Percentiles rank a stretch among this genome's conserved stretches.
These are phyloP conservation scores for Avicennia marina DNA, from an alignment of 257 asterid genomes.

Conservation along the genomic window DNA sequence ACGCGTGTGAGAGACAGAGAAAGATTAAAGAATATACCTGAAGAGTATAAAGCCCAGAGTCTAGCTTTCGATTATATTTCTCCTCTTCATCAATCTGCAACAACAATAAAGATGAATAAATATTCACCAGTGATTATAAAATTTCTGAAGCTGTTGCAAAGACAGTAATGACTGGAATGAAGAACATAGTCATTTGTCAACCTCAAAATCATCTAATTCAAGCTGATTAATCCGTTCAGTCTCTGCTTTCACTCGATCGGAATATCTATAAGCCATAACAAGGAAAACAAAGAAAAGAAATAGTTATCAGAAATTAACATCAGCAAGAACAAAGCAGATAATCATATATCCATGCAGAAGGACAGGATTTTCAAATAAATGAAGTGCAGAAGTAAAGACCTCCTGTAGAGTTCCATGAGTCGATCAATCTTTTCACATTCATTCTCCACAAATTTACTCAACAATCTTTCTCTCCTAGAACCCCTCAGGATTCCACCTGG, in stretches of 20 bases:
- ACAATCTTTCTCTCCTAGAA: constrained; percentile 88
- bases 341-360: background rate
- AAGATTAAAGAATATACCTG: constrained; percentile 44
- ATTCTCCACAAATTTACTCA: constrained; percentile 91
- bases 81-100: constrained; percentile 92
- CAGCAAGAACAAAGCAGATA: too few relatives aligned
- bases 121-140: background rate
- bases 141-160: background rate
- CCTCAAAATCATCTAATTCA: constrained; percentile 89
- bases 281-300: background rate
- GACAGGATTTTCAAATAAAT: background rate
- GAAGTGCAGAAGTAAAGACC: constrained; percentile 38
- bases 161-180: constrained; percentile 6
- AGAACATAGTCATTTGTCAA: constrained; percentile 16
- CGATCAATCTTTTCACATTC: constrained; percentile 96
- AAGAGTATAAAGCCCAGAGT: constrained; percentile 85
- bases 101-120: constrained; percentile 8
- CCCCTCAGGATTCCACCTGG: constrained; percentile 95
- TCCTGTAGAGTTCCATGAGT: constrained; percentile 92
- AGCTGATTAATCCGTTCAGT: constrained; percentile 54
- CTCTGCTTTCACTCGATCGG: constrained; percentile 81
- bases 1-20: background rate
- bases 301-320: too few relatives aligned
- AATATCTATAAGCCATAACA: constrained; percentile 47
- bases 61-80: constrained; percentile 76